A percentile compares a stretch with the other conserved stretches of the same genome.
Evolutionary conservation across 352 stramenopile species (phyloP).

Genomic region (Phytophthora quininea): DNA sequence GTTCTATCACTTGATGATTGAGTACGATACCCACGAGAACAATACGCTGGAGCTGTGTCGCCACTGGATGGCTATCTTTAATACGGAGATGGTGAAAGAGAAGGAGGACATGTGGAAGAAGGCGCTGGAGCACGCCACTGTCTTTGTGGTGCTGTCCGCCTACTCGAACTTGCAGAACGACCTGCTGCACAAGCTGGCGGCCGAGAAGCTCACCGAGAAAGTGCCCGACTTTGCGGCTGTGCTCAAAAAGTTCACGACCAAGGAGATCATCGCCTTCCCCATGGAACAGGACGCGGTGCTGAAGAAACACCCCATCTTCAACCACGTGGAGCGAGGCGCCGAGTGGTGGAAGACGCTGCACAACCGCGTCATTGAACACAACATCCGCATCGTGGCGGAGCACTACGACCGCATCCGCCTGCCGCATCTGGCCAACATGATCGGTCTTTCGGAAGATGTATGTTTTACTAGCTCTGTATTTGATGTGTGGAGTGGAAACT

Average conservation of each 20-base stretch:
- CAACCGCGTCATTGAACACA: constrained; percentile 96
- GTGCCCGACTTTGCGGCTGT: constrained; percentile 64
- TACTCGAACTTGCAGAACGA: constrained; percentile 85
- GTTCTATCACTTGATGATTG: constrained; percentile 96
- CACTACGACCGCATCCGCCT: constrained; percentile 97
- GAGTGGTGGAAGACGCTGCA: constrained; percentile 93
- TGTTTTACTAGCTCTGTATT: constrained; percentile 8
- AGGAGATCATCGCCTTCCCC: constrained; percentile 97
- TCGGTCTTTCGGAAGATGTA: constrained; percentile 92
- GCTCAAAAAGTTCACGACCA: constrained; percentile 93
- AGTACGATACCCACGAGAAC: constrained; percentile 97
- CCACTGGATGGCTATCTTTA: constrained; percentile 87
- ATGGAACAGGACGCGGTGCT: constrained; percentile 88
- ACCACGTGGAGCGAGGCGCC: constrained; percentile 59
- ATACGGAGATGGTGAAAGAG: constrained; percentile 73
- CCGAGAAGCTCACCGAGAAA: constrained; percentile 71
- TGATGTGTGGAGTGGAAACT: background rate
- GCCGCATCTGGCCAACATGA: constrained; percentile 93
- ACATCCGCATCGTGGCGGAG: constrained; percentile 93
- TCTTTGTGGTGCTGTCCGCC: constrained; percentile 79
- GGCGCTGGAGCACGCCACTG: constrained; percentile 73
- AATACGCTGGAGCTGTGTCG: constrained; percentile 94
- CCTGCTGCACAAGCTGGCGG: constrained; percentile 67
- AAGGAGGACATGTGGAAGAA: constrained; percentile 75
- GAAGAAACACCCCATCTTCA: constrained; percentile 88